Evolutionary conservation across 176 grass and related monocot species (phyloP).

Genomic region (Hsuehochloa calcarea): DNA sequence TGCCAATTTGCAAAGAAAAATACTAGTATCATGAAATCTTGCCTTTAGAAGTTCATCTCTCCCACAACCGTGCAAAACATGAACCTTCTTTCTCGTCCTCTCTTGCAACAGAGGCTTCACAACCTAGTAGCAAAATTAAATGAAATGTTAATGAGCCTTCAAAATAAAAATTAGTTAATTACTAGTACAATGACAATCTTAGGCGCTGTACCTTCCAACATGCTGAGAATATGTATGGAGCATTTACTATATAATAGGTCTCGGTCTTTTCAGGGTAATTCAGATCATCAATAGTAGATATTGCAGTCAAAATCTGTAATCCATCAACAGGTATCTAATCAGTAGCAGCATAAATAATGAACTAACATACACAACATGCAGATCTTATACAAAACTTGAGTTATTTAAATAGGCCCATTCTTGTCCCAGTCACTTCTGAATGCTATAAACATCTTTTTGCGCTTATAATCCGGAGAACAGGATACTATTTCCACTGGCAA

Average conservation of each 20-base stretch:
- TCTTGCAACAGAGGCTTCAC: slow-evolving; percentile 97
- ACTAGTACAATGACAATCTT: background rate
- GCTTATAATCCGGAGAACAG: background rate
- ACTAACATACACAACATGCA: background rate
- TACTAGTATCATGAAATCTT: background rate
- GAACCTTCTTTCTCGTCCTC: slow-evolving; percentile 83
- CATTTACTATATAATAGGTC: slow-evolving; percentile 91
- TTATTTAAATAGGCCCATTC: background rate
- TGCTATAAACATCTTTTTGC: background rate
- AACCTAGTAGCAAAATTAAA: slow-evolving; percentile 47
- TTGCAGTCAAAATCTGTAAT: slow-evolving; percentile 71
- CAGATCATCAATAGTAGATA: slow-evolving; percentile 87
- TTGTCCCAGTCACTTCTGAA: background rate
- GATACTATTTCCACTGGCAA: background rate
- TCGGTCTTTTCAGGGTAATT: slow-evolving; percentile 95
- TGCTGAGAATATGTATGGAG: slow-evolving; percentile 91
- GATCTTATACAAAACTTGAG: background rate
- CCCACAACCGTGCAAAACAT: slow-evolving; percentile 70
- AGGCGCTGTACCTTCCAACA: slow-evolving; percentile 78
- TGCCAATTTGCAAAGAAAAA: background rate
- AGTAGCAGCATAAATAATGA: slow-evolving; percentile 8
- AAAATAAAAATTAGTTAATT: background rate
- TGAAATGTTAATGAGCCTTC: background rate
- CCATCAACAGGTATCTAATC: slow-evolving; percentile 10
- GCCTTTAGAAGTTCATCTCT: slow-evolving; percentile 87